Evolutionary conservation across 1,139 yeast genomes (phyloP).

Genomic region (Scheffersomyces cryptocercus): DNA sequence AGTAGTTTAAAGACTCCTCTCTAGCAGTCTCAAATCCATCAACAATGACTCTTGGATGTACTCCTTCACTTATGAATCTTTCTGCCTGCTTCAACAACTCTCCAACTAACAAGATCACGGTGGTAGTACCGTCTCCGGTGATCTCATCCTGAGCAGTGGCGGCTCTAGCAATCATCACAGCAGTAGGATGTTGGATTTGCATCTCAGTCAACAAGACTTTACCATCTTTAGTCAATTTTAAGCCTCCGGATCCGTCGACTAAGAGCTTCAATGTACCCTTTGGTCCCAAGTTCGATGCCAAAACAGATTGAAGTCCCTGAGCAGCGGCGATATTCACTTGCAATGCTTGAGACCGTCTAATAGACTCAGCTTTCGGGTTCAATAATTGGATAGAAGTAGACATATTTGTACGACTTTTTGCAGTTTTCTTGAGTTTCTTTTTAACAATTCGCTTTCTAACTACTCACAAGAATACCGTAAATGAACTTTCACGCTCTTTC

Average conservation of each 20-base stretch:
- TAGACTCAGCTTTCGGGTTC: conserved; percentile 95
- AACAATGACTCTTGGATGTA: conserved; percentile 91
- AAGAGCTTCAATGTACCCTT: conserved; percentile 95
- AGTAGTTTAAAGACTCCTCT: conserved; percentile 65
- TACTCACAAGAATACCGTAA: no score
- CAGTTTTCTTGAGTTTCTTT: no score
- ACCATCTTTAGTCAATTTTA: conserved; percentile 96
- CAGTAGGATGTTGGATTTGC: conserved; percentile 99
- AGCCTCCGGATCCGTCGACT: conserved; percentile 95
- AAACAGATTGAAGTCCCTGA: conserved; percentile 90
- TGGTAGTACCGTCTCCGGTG: conserved; percentile 99
- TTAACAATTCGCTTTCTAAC: no score
- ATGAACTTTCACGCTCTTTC: no score
- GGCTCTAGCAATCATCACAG: conserved; percentile 97
- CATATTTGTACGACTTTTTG: conserved; percentile 18
- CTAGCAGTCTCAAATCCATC: conserved; percentile 96
- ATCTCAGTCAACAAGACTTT: conserved; percentile 89
- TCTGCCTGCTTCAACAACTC: conserved; percentile 94
- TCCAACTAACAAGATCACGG: conserved; percentile 92
- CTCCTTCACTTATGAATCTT: conserved; percentile 87
- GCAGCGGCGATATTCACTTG: conserved; percentile 96
- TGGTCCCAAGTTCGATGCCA: conserved; percentile 92
- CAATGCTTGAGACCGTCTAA: conserved; percentile 91
- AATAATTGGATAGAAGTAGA: conserved; percentile 78
- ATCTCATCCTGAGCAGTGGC: conserved; percentile 99